Evolutionary conservation across 805 yeast genomes (phyloP), one percentile per base, ranked within the genome.

Genomic region (Candida golubevii): DNA sequence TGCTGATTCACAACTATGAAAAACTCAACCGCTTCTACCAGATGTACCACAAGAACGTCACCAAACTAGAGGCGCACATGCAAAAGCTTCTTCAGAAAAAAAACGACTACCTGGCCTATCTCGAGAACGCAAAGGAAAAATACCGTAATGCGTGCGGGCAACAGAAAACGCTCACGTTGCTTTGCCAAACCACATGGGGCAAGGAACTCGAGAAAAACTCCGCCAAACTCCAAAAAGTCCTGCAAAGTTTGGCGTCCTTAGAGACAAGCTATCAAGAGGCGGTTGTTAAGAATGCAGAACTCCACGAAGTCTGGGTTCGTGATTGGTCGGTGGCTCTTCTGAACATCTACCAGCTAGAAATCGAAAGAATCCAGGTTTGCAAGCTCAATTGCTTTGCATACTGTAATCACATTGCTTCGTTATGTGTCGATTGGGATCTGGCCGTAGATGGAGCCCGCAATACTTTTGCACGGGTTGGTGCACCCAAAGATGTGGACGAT

Each of bases 391-490:
- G 88, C 47, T 88, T 95, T 85, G 85, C 81, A 35, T 87, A 74
- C 57, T 80, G 91, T 38, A 88, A 88, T 62, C 72, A 81, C 33
- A 71, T 85, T 8, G 85, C 95, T 7, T 74, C 87, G 0, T 72
- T 82, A 3, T 88, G 96, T 59, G 90, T 88, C 29, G 78, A 80
- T 36, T 85, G 83, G 55, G 96, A 88, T 58, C 83, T 79, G 49
- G 74, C 85, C 8, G 86, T 85, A 44, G 96, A 88, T 57, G 71
- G 71, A 41, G 76, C 89, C 11, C 75, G 96, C 44, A 60, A 79
- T 7, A 62, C 78, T 2, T 71, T 88, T 42, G 96, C 89, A 47
- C 74, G 77, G 40, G 82, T 89, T 53, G 83, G 80, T 14, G 78
- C 86, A 7, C 66, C 67, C 2, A 66, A 66, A 14, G 96, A 88